phyloP scores from a whole-genome alignment of 1,139 yeast species.

The Taphrina sp. region DNA sequence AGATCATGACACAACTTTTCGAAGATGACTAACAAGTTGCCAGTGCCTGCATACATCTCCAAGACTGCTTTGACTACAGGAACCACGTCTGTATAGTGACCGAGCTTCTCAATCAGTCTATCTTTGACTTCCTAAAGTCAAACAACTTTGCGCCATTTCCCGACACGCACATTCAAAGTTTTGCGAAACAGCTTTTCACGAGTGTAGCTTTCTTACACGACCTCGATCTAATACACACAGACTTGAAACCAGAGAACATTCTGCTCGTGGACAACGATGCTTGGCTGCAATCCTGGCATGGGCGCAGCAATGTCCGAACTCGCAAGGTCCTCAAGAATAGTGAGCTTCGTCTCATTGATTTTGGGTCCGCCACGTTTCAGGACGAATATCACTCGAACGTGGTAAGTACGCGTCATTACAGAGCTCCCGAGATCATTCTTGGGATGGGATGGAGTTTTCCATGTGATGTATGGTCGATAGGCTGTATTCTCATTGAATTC shows the following conservation, averaged over 20 bases:
- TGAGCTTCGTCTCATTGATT: constrained; percentile 84
- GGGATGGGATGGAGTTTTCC: constrained; percentile 93
- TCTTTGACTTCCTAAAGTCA: constrained; percentile 84
- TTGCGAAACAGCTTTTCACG: constrained; percentile 78
- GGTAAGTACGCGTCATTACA: constrained; percentile 86
- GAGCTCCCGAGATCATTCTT: constrained; percentile 94
- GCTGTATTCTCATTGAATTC: constrained; percentile 86
- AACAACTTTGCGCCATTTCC: constrained; percentile 67
- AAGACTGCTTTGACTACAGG: constrained; percentile 88
- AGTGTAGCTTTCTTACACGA: constrained; percentile 89
- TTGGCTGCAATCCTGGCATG: constrained; percentile 9
- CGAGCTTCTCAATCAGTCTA: constrained; percentile 75
- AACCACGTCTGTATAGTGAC: constrained; percentile 95
- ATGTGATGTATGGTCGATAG: constrained; percentile 96
- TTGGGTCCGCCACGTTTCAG: constrained; percentile 90
- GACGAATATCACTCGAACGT: constrained; percentile 92
- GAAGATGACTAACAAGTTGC: neutral
- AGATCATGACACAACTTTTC: neutral
- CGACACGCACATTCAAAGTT: constrained; percentile 79
- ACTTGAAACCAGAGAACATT: constrained; percentile 91
- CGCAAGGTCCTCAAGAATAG: constrained; percentile 68
- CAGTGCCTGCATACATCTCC: constrained; percentile 56
- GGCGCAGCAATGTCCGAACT: constrained; percentile 13
- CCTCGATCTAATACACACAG: constrained; percentile 87
- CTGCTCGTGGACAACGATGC: constrained; percentile 51